Evolutionary conservation across 2,329 filamentous ascomycete genomes (phyloP).

Genomic region (Fusarium veterinarium): DNA sequence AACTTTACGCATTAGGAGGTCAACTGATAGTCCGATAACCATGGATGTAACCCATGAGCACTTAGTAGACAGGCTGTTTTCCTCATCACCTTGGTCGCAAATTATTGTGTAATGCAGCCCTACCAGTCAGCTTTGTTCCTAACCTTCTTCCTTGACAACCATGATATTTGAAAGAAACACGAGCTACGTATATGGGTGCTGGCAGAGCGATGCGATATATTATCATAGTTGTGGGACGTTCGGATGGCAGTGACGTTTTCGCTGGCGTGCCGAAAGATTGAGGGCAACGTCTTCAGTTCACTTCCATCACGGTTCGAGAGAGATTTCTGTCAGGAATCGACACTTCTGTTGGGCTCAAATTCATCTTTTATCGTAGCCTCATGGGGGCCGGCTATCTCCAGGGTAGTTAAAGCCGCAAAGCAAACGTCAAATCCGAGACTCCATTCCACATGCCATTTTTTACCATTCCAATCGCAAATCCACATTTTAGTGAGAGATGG

Average conservation of each 20-base stretch:
- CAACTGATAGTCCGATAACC: slow-evolving; percentile 20
- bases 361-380: slow-evolving; percentile 54
- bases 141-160: not conserved
- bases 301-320: slow-evolving; percentile 1
- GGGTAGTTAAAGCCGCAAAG: slow-evolving; percentile 47
- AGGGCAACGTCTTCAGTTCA: not conserved
- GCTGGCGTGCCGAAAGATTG: not conserved
- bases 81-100: not conserved
- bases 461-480: slow-evolving; percentile 40
- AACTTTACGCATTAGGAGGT: slow-evolving; percentile 11
- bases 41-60: not conserved
- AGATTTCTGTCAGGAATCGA: slow-evolving; percentile 34
- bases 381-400: slow-evolving; percentile 51
- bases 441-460: slow-evolving; percentile 54
- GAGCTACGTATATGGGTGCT: not conserved
- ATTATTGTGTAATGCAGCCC: not conserved
- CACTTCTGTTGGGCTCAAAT: slow-evolving; percentile 48
- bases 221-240: not conserved
- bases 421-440: slow-evolving; percentile 57
- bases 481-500: slow-evolving; percentile 62
- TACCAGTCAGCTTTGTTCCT: not conserved
- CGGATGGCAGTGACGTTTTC: not conserved
- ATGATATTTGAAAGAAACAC: not conserved
- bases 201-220: no score
- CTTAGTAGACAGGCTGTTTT: not conserved